Evolutionary conservation across 495 filamentous ascomycete genomes (phyloP), one percentile per base, ranked within the genome.

Genomic region (Xylaria cubensis): DNA sequence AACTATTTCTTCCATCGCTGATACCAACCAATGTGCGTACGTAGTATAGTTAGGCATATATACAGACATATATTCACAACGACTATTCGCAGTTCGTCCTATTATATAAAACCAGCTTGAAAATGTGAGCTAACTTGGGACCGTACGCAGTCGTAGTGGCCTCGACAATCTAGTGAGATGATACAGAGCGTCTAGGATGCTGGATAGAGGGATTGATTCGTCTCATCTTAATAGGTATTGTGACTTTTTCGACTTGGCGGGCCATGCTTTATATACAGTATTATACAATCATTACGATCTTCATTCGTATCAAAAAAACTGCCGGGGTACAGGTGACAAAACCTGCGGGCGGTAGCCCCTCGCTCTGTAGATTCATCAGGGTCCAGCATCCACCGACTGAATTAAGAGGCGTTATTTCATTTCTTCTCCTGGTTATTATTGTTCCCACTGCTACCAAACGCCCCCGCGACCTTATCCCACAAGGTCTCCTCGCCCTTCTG

Each of bases 401-500:
- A 36, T n/a, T 17, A 17, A 71, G 24, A 64, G 46, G 29, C 24
- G 36, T 34, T 19, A 4, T 1, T 2, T 34, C 46, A 34, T 65
- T 67, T 65, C 51, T 72, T 72, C 51, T 67, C 53, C 12, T 64
- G 48, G 29, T 50, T 41, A 44, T 15, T 32, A 32, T 9, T 32
- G 21, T 9, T 50, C 2, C 32, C 13, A 24, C 26, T 62, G 17
- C 56, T 44, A n/a, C 29, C 21, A 12, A 78, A 76, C 42, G 59
- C 36, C 5, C 76, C 75, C 39, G 74, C 77, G 32, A 90, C 72
- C 63, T 76, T 82, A 71, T 91, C 89, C 21, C 77, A 80, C 50
- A 86, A 65, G 17, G 86, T 88, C 74, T 84, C 85, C 74, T 85
- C 81, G 3, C 89, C 91, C 76, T 88, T 88, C 42, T 86, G 87